These are phyloP conservation scores for Plectosphaerella sp. DNA, from an alignment of 2,329 filamentous ascomycete species.

Conservation along the genomic window DNA sequence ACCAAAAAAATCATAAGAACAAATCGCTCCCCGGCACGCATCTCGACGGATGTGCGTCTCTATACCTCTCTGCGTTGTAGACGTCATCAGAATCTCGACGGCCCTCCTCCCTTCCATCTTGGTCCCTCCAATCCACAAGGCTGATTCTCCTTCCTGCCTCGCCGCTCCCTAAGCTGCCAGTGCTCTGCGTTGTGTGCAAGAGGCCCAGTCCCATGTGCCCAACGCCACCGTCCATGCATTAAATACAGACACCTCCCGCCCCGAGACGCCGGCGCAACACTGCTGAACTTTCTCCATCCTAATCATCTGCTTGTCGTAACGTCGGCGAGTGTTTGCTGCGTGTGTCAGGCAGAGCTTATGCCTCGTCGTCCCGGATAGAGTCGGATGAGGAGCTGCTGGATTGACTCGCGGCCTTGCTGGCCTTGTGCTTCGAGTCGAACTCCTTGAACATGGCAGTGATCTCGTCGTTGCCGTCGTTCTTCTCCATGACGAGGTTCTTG, in stretches of 20 bases:
- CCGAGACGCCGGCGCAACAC: not conserved
- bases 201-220: not conserved
- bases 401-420: conserved; percentile 23
- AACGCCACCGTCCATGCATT: conserved; percentile 2
- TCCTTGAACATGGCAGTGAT: conserved; percentile 48
- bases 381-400: conserved; percentile 13
- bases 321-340: too few relatives aligned
- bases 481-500: conserved; percentile 76
- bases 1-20: too few relatives aligned
- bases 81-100: too few relatives aligned
- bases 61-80: too few relatives aligned
- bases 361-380: conserved; percentile 13
- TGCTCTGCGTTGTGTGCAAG: not conserved
- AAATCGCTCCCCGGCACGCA: too few relatives aligned
- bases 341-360: not conserved
- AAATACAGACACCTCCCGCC: conserved; percentile 1
- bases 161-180: not conserved
- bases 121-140: too few relatives aligned
- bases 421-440: conserved; percentile 33
- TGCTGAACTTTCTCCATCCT: too few relatives aligned
- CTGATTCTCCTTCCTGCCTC: too few relatives aligned
- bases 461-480: conserved; percentile 62
- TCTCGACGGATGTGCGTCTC: too few relatives aligned
- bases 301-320: too few relatives aligned
- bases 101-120: too few relatives aligned